Conservation (phyloP, 345 rosid species). For the Moricandia arvensis region DNA sequence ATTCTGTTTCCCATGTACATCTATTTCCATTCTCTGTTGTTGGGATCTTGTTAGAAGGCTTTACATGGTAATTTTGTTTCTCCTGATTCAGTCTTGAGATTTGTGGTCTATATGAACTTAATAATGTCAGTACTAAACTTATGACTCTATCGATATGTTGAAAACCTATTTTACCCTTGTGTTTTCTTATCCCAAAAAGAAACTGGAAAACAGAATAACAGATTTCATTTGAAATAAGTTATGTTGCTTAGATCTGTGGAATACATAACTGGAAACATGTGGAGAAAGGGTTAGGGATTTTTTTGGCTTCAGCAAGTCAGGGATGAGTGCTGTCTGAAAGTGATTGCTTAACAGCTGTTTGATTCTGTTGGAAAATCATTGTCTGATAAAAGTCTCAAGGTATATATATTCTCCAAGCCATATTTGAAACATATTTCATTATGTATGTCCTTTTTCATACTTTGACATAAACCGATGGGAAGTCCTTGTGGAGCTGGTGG, state of each 20-base stretch:
- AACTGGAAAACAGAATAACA: neutral
- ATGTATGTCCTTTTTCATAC: neutral
- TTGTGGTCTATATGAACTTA: conserved; percentile 80
- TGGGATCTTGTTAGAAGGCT: neutral
- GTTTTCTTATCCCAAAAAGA: neutral
- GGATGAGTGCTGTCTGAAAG: conserved; percentile 63
- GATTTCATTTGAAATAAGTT: neutral
- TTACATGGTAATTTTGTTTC: conserved; percentile 20
- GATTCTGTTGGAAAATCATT: conserved; percentile 87
- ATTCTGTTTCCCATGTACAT: too few species aligned
- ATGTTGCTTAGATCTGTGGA: conserved; percentile 66
- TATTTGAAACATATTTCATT: neutral
- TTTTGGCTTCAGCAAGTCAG: conserved; percentile 90
- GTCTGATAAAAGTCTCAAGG: conserved; percentile 80
- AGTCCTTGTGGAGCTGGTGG: conserved; percentile 61
- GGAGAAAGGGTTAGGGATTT: conserved; percentile 69
- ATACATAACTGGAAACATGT: conserved; percentile 94
- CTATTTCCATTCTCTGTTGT: neutral
- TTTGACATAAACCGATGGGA: conserved; percentile 81
- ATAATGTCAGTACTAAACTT: conserved; percentile 56
- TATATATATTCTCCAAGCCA: conserved; percentile 25
- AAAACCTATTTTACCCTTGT: neutral
- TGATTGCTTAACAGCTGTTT: conserved; percentile 82
- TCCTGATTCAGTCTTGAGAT: conserved; percentile 70
- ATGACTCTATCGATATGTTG: conserved; percentile 64